A percentile compares a stretch with the other conserved stretches of the same genome.
Conservation (phyloP, 148 eudicot species). For the Chenopodium album region DNA sequence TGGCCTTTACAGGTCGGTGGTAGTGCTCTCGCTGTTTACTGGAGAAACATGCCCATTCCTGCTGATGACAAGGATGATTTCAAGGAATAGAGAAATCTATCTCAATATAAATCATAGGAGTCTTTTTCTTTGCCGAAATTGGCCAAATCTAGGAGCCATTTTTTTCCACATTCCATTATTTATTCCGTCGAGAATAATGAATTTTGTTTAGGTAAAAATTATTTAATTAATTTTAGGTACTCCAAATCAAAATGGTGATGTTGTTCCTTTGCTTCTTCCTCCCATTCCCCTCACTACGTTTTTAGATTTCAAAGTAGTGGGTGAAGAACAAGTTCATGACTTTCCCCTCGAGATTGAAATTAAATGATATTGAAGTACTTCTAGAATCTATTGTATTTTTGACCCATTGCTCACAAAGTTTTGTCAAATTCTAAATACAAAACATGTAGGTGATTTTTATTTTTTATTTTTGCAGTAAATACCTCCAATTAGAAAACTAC, state of each 20-base stretch:
- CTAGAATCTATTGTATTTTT: no score
- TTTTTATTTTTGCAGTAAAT: no score
- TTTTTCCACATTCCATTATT: neutral
- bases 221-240: slow-evolving; percentile 1
- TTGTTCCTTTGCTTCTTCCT: no score
- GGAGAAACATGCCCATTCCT: slow-evolving; percentile 89
- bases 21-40: slow-evolving; percentile 90
- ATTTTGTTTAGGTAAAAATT: neutral
- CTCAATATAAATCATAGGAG: neutral
- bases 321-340: no score
- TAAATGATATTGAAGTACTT: no score
- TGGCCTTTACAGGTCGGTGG: slow-evolving; percentile 77
- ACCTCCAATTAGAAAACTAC: no score
- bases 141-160: slow-evolving; percentile 7
- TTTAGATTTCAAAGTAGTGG: no score
- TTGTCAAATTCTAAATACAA: neutral
- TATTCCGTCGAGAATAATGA: neutral
- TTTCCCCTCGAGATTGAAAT: neutral
- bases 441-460: no score
- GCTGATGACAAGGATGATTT: slow-evolving; percentile 95
- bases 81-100: slow-evolving; percentile 48
- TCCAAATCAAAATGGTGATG: slow-evolving; percentile 3
- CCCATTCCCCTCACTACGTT: no score
- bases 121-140: neutral
- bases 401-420: no score